Evolutionary conservation across 352 stramenopile genomes (phyloP).

Genomic region (Phytopythium ostracodes): DNA sequence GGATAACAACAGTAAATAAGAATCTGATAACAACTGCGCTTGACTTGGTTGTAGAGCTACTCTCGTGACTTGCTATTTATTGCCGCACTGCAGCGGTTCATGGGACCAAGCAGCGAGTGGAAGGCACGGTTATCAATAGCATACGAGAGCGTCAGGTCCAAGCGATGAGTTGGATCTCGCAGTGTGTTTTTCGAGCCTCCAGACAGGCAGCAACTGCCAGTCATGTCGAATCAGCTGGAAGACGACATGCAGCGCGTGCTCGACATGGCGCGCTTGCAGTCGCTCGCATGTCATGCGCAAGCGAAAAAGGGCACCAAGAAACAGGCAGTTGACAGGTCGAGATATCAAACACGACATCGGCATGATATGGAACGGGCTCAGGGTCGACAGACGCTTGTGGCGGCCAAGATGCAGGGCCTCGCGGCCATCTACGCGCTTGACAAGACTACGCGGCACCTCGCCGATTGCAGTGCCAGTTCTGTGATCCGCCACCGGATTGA

Average conservation of each 20-base stretch:
- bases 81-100: too few species aligned
- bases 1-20: background rate
- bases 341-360: constrained; percentile 15
- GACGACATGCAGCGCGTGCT: constrained; percentile 56
- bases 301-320: background rate
- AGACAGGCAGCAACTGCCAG: too few species aligned
- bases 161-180: too few species aligned
- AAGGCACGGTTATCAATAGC: too few species aligned
- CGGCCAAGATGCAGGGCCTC: constrained; percentile 25
- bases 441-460: constrained; percentile 16
- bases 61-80: too few species aligned
- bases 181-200: too few species aligned
- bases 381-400: constrained; percentile 16
- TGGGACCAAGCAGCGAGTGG: too few species aligned
- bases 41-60: too few species aligned
- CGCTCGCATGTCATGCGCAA: constrained; percentile 11
- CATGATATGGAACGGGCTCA: constrained; percentile 12
- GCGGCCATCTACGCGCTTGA: constrained; percentile 32
- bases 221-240: constrained; percentile 33
- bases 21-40: background rate
- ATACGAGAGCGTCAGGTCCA: too few species aligned
- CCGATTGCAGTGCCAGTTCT: constrained; percentile 17
- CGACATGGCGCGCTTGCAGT: constrained; percentile 31
- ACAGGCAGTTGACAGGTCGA: background rate
- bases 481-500: constrained; percentile 7